Percentiles rank a stretch among this genome's conserved stretches.
Evolutionary conservation across 108 stramenopile genomes (phyloP).

Genomic region (Stephanodiscus triporus): DNA sequence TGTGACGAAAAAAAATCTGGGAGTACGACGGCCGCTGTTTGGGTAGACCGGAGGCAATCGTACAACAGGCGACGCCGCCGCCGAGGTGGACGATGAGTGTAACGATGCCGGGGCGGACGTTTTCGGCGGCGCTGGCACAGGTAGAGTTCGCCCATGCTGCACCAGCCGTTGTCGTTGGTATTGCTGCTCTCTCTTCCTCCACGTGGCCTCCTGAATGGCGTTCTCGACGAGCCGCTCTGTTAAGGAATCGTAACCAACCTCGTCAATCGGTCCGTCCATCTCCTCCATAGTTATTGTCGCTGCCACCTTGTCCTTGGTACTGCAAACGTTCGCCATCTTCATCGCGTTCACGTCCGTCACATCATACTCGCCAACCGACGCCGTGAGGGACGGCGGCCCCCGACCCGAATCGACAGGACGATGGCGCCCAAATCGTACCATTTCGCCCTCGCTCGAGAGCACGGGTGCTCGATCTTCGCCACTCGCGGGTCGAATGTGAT

Average conservation of each 20-base stretch:
- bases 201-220: neutral
- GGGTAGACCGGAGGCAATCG: neutral
- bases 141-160: neutral
- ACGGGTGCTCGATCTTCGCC: neutral
- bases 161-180: neutral
- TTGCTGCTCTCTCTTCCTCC: neutral
- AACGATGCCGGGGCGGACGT: too few relatives aligned
- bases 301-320: neutral
- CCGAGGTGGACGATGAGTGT: neutral
- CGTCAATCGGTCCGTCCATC: neutral
- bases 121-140: neutral
- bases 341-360: neutral
- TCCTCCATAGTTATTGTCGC: neutral
- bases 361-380: neutral
- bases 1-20: neutral
- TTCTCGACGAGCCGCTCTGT: neutral
- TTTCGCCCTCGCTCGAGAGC: neutral
- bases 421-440: neutral
- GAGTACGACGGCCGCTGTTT: neutral
- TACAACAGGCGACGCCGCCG: neutral
- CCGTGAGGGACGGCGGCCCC: neutral
- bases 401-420: neutral
- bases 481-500: too few relatives aligned
- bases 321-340: neutral
- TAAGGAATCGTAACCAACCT: neutral